Evolutionary conservation across 2,329 filamentous ascomycete genomes (phyloP).

Genomic region (Pseudocercospora vitis): DNA sequence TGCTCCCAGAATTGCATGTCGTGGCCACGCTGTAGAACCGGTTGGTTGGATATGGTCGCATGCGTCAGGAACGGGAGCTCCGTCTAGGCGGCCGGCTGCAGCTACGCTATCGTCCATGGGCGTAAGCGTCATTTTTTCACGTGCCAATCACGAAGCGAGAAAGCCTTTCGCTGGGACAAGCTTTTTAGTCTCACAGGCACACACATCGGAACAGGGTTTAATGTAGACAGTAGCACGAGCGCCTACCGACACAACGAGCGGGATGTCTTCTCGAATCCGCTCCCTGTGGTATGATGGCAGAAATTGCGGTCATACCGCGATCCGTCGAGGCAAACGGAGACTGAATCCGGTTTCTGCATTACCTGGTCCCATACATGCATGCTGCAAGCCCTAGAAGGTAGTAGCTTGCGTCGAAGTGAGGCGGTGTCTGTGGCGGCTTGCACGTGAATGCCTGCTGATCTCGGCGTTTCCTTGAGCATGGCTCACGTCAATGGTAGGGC

Average conservation of each 20-base stretch:
- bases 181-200: conserved; percentile 21
- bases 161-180: conserved; percentile 9
- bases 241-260: conserved; percentile 19
- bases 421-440: conserved; percentile 9
- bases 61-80: conserved; percentile 9
- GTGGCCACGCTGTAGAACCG: conserved; percentile 14
- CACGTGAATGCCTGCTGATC: conserved; percentile 9
- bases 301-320: conserved; percentile 10
- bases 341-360: conserved; percentile 11
- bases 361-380: conserved; percentile 1
- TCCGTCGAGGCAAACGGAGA: background rate
- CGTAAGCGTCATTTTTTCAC: conserved; percentile 15
- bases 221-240: conserved; percentile 23
- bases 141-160: conserved; percentile 15
- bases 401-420: conserved; percentile 6
- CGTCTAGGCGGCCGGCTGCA: conserved; percentile 5
- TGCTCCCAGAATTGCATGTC: conserved; percentile 11
- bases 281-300: conserved; percentile 7
- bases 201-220: conserved; percentile 14
- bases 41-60: conserved; percentile 21
- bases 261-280: background rate
- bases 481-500: background rate
- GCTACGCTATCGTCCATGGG: conserved; percentile 1
- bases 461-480: conserved; percentile 9
- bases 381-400: conserved; percentile 12